Conservation (phyloP, 768 basidiomycete genomes). For the Leccinum variicolor region DNA sequence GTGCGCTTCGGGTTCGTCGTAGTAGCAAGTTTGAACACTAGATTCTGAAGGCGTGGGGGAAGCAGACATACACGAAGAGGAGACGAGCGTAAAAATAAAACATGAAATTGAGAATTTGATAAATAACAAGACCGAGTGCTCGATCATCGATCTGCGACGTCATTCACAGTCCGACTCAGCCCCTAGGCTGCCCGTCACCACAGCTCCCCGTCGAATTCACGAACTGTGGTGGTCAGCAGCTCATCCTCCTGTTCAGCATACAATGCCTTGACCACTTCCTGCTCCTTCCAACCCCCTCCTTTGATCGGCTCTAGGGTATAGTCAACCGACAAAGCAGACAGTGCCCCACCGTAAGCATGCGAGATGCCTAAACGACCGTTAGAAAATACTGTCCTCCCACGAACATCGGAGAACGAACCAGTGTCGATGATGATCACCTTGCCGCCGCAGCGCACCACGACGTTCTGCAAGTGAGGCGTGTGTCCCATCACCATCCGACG, state of each 20-base stretch:
- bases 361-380: constrained; percentile 64
- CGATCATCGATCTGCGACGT: constrained; percentile 12
- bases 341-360: constrained; percentile 89
- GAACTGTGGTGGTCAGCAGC: constrained; percentile 21
- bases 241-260: constrained; percentile 33
- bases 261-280: constrained; percentile 34
- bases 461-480: constrained; percentile 87
- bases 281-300: constrained; percentile 33
- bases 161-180: constrained; percentile 7
- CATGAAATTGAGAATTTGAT: constrained; percentile 7
- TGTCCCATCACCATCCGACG: constrained; percentile 95
- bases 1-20: constrained; percentile 43
- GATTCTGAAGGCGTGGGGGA: constrained; percentile 16
- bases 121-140: constrained; percentile 20
- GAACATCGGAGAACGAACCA: constrained; percentile 39
- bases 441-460: constrained; percentile 84
- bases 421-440: constrained; percentile 97
- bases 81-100: neutral
- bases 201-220: constrained; percentile 26
- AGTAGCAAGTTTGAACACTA: constrained; percentile 40
- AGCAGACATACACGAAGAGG: constrained; percentile 10
- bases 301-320: constrained; percentile 73
- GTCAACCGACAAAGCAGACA: constrained; percentile 84
- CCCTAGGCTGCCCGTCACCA: constrained; percentile 15
- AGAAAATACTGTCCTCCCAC: constrained; percentile 3